Evolutionary conservation across 2,329 filamentous ascomycete species (phyloP), one percentile per base, ranked within the genome.

Genomic region (Tolypocladium amazonense): DNA sequence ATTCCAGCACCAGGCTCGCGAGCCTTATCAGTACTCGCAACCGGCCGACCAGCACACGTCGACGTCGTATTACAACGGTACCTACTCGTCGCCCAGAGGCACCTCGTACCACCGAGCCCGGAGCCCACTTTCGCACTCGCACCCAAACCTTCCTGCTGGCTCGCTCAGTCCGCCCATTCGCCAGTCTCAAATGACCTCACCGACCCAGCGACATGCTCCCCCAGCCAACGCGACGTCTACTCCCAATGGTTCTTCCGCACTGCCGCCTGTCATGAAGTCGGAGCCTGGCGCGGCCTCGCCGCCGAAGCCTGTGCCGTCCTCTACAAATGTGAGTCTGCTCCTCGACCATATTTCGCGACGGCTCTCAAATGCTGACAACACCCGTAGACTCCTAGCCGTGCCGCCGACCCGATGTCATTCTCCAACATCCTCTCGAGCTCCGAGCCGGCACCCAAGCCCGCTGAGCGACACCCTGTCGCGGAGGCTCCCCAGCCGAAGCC

Each of bases 351-450:
- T 9, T n/a, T 27, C 18, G 14, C 12, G 11, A 20, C 20, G 11
- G 9, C 18, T 9, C 30, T 35, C 50, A 35, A 33, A n/a, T 27
- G 45, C 60, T 57, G n/a, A 61, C 55, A 12, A 14, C 2, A 14
- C 14, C 30, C n/a, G 20, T 72, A 92, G 83, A 88, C 88, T 56
- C 84, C 88, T 1, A 86, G 84, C 65, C 86, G 92, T 71, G 81
- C 87, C 47, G 87, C 88, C 61, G 89, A 96, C 71, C 89, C 92
- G 58, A 97, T 97, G 92, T 94, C 92, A 6, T 94, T 97, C 70
- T 94, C 91, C 65, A 97, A 92, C 71, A 95, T 97, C 61, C 86
- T 97, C 52, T 93, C 91, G 4, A 92, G 85, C 65, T 82, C 89
- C 59, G 87, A 91, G 59, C 86, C 88, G 58, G 80, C 84, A 45